These are phyloP conservation scores for Carnegiea gigantea DNA, from an alignment of 179 eudicot genomes.

Conservation along the genomic window DNA sequence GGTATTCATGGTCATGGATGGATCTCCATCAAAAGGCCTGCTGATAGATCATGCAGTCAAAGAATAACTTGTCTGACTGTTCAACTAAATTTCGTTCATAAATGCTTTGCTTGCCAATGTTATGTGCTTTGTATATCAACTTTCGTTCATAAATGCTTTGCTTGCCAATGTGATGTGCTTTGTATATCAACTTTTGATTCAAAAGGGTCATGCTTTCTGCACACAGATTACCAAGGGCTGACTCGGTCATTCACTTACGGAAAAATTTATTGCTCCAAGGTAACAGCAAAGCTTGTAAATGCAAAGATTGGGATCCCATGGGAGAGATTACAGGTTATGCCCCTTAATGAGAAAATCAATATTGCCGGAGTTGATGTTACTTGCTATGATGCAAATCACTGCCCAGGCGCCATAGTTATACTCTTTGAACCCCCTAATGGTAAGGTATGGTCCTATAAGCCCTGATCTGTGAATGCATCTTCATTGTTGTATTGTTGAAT, in stretches of 20 bases:
- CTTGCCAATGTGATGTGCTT: conserved; percentile 9
- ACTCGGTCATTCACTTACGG: conserved; percentile 83
- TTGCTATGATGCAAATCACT: conserved; percentile 96
- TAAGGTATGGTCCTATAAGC: conserved; percentile 53
- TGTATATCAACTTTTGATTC: background rate
- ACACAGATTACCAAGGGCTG: conserved; percentile 88
- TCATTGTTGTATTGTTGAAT: background rate
- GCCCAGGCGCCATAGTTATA: conserved; percentile 84
- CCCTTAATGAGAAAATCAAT: conserved; percentile 64
- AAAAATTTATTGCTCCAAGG: conserved; percentile 73
- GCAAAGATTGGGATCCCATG: conserved; percentile 80
- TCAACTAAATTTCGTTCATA: background rate
- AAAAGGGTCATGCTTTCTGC: conserved; percentile 16
- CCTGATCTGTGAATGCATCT: background rate
- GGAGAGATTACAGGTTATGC: conserved; percentile 71
- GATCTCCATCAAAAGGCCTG: too few species aligned
- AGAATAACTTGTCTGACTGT: background rate
- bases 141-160: conserved; percentile 2
- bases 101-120: conserved; percentile 7
- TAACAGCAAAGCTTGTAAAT: conserved; percentile 87
- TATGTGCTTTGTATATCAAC: background rate
- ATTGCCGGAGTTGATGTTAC: conserved; percentile 79
- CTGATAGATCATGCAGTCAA: background rate
- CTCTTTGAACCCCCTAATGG: conserved; percentile 89
- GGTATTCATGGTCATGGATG: too few species aligned